Evolutionary conservation across 148 eudicot species (phyloP), one percentile per base, ranked within the genome.

Genomic region (Silene latifolia): DNA sequence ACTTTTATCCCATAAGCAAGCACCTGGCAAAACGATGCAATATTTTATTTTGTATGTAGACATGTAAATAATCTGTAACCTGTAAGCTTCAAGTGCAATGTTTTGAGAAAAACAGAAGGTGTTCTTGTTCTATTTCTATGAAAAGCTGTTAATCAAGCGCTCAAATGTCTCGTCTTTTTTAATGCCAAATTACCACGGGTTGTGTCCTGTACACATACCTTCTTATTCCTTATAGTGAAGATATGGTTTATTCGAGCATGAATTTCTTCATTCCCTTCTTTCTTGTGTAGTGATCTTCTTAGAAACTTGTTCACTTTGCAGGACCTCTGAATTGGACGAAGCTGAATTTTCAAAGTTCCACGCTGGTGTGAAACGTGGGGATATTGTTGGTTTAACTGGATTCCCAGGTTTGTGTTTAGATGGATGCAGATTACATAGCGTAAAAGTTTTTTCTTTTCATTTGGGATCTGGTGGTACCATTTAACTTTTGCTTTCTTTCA

Each of bases 311-410:
- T 42, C 24, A 47, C 35, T 76, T 35, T 74, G 76, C 85, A 94
- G 97, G 83, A 82, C 63, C 68, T 90, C 97, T 2, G 91, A 84
- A 18, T 67, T 94, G 80, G 89, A 83, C 59, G 96, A 85, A 80
- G 85, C 86, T 71, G 97, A 90, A 69, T 94, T 94, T 82, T 72
- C 84, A 23, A 87, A 62, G 82, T 84, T 89, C 71, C 98, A 91
- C 73, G 76, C 83, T 35, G 65, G 85, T 72, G 98, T 91, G 63
- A 94, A 94, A 81, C 96, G 96, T 69, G 98, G 98, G 76, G 98
- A 94, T 83, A 85, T 91, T 71, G 92, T 91, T 80, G 98, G 98
- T 54, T 82, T 94, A 64, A 72, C 83, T 77, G 97, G 98, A 54
- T 88, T 77, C 85, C 97, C 97, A 87, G 98, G 98, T 94, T 74